Base-by-base conservation (phyloP, 345 rosid genomes). In the Durio zibethinus region DNA sequence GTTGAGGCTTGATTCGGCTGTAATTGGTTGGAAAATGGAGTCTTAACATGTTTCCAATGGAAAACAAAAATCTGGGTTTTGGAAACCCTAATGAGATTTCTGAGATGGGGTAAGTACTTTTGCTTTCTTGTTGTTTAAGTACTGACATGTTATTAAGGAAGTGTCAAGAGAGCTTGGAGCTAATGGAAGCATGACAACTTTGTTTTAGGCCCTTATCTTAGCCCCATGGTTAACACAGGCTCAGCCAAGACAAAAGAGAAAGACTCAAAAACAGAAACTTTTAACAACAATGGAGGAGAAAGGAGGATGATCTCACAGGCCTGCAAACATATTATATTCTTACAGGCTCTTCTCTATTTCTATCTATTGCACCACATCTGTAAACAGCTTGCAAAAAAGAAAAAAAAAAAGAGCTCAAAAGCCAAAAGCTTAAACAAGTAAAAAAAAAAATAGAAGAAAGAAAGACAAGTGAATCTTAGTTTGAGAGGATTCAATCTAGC, bases 321-420 rank as follows among this genome's bases (percentile, higher is more conserved):
- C 80, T 82, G 76, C 52, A 64, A n/a, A 5, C 57, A 77, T 63
- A 80, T 81, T 1, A 52, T 52, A 6, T 79, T 77, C 78, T 75
- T 16, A 64, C 47, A 75, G 82, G 70, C 83, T 70, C 76, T 70
- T 27, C 75, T 77, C 69, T 38, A 59, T 87, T 83, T 87, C 79
- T 60, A 83, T 88, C 84, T 80, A 76, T 85, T 86, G 81, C 80
- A 88, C 87, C 89, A 88, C 93, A 92, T 92, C 94, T 87, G 83
- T 47, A 75, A 80, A 80, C 59, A 77, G 74, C 73, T n/a, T n/a
- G n/a, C n/a, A n/a, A 74, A 78, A 67, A 54, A 15, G 3, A 2
- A 23, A 15, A 3, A 45, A 25, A 29, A 48, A 61, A 4, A 42
- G 33, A 69, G 54, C 62, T 72, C 52, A 27, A 76, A 68, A 74